phyloP scores from a whole-genome alignment of 2,329 filamentous ascomycete species.

The Akanthomyces muscarius region DNA sequence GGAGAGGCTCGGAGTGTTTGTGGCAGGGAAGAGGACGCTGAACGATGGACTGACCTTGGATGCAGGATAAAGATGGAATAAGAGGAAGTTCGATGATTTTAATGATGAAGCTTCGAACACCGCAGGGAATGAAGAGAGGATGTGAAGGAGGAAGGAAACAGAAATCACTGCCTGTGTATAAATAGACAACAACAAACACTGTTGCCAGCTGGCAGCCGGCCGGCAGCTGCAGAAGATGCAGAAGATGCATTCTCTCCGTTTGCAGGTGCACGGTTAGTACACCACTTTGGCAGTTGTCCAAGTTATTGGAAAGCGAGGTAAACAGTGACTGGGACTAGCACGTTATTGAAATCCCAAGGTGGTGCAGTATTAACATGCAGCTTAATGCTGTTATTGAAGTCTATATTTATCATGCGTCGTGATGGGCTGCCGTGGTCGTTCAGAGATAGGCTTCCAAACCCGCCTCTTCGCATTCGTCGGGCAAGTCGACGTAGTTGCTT shows the following conservation, averaged over 20 bases:
- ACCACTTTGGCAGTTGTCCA: not conserved
- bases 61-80: not conserved
- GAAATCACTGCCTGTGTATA: not conserved
- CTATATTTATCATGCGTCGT: not conserved
- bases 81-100: not conserved
- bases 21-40: not conserved
- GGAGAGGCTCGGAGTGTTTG: not conserved
- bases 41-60: not conserved
- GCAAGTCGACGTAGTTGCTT: no score
- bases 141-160: not conserved
- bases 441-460: no score
- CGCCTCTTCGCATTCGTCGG: no score
- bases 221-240: not conserved
- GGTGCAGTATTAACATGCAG: not conserved
- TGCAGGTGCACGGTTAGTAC: not conserved
- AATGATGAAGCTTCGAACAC: not conserved
- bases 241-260: not conserved
- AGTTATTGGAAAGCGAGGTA: no score
- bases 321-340: no score
- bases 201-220: slow-evolving; percentile 9
- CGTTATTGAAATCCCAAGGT: no score
- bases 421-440: no score
- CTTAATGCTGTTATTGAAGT: not conserved
- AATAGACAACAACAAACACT: not conserved
- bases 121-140: not conserved